Evolutionary conservation across 495 filamentous ascomycete genomes (phyloP).

Genomic region (Hamigera avellanea): DNA sequence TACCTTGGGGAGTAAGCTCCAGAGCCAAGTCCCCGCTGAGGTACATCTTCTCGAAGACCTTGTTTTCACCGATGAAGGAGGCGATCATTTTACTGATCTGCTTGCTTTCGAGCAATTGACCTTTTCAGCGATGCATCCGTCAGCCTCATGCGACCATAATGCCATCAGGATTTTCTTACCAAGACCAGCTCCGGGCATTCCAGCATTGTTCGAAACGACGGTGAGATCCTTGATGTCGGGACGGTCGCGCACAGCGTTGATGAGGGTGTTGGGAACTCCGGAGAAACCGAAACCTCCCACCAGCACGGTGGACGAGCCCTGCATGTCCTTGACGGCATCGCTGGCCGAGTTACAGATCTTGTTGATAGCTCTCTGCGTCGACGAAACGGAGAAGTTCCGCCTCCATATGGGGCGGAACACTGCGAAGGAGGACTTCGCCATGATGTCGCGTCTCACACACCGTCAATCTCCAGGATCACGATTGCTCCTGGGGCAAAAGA

Average conservation of each 20-base stretch:
- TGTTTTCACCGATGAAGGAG: slow-evolving; percentile 83
- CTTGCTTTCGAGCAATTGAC: slow-evolving; percentile 58
- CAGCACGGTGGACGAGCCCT: slow-evolving; percentile 55
- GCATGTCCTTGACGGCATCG: slow-evolving; percentile 63
- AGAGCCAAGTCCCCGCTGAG: slow-evolving; percentile 69
- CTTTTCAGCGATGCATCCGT: slow-evolving; percentile 1
- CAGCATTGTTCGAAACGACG: slow-evolving; percentile 85
- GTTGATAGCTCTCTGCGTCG: slow-evolving; percentile 56
- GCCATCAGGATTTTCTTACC: slow-evolving; percentile 21
- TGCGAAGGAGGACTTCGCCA: slow-evolving; percentile 21
- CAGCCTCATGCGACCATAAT: background rate
- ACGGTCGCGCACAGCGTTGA: slow-evolving; percentile 61
- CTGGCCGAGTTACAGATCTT: slow-evolving; percentile 62
- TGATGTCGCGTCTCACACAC: no score
- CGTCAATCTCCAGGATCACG: background rate
- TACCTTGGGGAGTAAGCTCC: slow-evolving; percentile 81
- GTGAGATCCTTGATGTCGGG: slow-evolving; percentile 64
- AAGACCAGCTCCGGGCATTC: slow-evolving; percentile 65
- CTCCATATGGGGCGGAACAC: slow-evolving; percentile 28
- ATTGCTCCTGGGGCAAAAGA: background rate
- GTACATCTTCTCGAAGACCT: slow-evolving; percentile 78
- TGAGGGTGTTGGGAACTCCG: slow-evolving; percentile 74
- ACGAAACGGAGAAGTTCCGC: slow-evolving; percentile 53
- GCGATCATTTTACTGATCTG: slow-evolving; percentile 86
- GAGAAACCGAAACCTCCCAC: slow-evolving; percentile 80